These are phyloP conservation scores for Cylindrotheca fusiformis DNA, from an alignment of 108 stramenopile genomes.

Conservation along the genomic window DNA sequence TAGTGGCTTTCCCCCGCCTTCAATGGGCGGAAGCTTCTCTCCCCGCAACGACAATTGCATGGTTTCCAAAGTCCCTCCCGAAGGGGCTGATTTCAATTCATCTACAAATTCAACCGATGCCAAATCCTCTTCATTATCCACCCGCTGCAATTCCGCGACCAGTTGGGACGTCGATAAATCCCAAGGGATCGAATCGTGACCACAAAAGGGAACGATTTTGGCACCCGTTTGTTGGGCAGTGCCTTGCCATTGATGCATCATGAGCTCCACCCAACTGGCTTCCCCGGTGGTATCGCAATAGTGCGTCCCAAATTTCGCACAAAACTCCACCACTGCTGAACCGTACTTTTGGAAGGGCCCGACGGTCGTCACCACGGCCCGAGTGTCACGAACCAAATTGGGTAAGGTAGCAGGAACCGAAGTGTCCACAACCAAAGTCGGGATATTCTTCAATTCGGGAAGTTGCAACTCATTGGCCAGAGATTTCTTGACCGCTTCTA, in stretches of 20 bases:
- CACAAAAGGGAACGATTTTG: conserved; percentile 72
- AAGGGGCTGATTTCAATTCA: conserved; percentile 41
- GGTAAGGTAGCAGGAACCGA: conserved; percentile 54
- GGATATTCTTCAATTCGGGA: conserved; percentile 29
- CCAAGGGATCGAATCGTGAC: conserved; percentile 90
- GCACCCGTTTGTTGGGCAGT: conserved; percentile 69
- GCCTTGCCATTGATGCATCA: conserved; percentile 61
- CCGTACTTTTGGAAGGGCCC: conserved; percentile 91
- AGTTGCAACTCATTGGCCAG: conserved; percentile 39
- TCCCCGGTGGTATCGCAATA: conserved; percentile 96
- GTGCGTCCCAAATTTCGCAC: conserved; percentile 83
- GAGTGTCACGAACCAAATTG: conserved; percentile 63
- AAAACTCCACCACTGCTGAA: conserved; percentile 71
- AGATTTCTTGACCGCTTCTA: conserved; percentile 34
- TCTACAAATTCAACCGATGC: conserved; percentile 40
- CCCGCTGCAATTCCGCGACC: conserved; percentile 31
- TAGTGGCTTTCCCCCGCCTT: not conserved
- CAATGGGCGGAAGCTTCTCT: not conserved
- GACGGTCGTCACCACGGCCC: conserved; percentile 77
- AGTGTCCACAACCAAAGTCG: conserved; percentile 60
- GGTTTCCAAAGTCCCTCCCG: conserved; percentile 36
- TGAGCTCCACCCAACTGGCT: conserved; percentile 73
- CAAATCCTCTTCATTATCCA: conserved; percentile 37
- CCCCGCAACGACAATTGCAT: not conserved
- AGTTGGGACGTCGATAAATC: conserved; percentile 63